phyloP scores from a whole-genome alignment of 306 rosid genomes.

The Arachis stenosperma region DNA sequence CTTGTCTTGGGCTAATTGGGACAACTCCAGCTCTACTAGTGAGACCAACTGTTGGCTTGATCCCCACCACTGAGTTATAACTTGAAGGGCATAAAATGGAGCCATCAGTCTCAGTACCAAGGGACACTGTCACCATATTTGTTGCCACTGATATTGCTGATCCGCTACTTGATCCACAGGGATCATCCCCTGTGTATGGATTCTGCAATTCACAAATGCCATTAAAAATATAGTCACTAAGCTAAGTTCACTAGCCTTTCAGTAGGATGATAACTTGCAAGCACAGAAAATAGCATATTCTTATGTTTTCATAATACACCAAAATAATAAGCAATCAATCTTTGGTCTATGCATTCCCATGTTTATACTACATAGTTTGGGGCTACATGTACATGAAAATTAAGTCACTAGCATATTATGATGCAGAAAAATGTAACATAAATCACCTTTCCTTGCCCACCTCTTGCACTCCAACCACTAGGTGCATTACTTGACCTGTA shows the following conservation, averaged over 20 bases:
- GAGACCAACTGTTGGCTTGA: conserved; percentile 75
- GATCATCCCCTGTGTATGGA: conserved; percentile 50
- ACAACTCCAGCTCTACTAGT: conserved; percentile 76
- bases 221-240: background rate
- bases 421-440: background rate
- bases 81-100: conserved; percentile 61
- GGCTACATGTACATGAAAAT: background rate
- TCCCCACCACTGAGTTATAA: conserved; percentile 55
- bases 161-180: conserved; percentile 73
- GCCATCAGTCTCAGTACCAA: conserved; percentile 65
- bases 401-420: background rate
- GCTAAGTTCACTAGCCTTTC: background rate
- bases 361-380: background rate
- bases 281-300: background rate
- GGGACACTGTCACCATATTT: conserved; percentile 61
- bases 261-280: background rate
- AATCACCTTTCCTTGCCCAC: conserved; percentile 65
- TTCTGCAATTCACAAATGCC: conserved; percentile 40
- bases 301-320: background rate
- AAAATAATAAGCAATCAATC: background rate
- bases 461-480: conserved; percentile 63
- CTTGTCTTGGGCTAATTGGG: conserved; percentile 66
- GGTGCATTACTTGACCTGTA: conserved; percentile 32
- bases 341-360: background rate
- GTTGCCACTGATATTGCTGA: conserved; percentile 68